Evolutionary conservation across 108 stramenopile species (phyloP).

Genomic region (Skeletonema potamos): DNA sequence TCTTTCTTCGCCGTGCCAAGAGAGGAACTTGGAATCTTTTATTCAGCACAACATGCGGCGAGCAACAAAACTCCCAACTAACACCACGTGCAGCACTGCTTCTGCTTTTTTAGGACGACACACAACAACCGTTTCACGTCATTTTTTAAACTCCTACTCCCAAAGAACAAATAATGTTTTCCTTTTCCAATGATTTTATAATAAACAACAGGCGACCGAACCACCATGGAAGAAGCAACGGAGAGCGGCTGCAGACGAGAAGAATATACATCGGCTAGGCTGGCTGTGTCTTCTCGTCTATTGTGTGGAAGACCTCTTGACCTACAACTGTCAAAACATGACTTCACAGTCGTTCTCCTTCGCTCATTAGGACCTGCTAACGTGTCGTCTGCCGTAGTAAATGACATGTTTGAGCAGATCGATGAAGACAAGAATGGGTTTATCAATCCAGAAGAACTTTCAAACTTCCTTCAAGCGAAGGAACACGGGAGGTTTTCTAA

Average conservation of each 20-base stretch:
- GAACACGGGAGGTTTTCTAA: neutral
- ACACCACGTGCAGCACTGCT: no score
- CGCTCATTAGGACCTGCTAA: constrained; percentile 11
- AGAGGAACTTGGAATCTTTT: no score
- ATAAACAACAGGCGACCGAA: neutral
- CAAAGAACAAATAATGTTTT: neutral
- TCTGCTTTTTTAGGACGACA: no score
- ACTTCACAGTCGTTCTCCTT: constrained; percentile 20
- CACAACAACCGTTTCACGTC: no score
- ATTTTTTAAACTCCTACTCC: no score
- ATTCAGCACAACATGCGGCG: no score
- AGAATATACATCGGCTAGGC: neutral
- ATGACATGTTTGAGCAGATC: constrained; percentile 18
- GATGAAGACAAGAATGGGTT: constrained; percentile 22
- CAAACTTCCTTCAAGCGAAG: neutral
- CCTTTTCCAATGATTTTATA: neutral
- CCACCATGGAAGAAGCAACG: neutral
- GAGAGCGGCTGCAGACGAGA: neutral
- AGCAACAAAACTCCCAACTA: no score
- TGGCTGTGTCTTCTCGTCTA: neutral
- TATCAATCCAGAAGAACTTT: constrained; percentile 11
- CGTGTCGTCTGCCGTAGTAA: constrained; percentile 9
- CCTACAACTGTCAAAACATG: constrained; percentile 12
- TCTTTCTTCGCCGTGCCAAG: no score
- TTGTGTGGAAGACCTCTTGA: constrained; percentile 10